These are phyloP conservation scores for Cladosporium sp. DNA, from an alignment of 2,329 filamentous ascomycete genomes.

Conservation along the genomic window DNA sequence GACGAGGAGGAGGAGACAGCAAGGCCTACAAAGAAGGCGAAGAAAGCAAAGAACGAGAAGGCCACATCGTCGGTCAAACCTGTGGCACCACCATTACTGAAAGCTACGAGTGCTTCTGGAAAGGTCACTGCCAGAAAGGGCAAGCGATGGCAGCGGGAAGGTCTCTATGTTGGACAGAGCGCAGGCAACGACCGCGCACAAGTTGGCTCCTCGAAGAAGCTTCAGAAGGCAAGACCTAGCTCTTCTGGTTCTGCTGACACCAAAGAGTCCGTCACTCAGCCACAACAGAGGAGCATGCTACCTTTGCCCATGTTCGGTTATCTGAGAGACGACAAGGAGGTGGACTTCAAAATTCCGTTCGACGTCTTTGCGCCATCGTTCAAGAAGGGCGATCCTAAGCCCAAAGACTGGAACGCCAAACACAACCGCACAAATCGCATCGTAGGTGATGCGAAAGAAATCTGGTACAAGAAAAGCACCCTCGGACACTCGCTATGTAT, in stretches of 20 bases:
- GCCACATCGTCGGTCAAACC: slow-evolving; percentile 20
- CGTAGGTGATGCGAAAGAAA: slow-evolving; percentile 38
- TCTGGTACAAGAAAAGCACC: slow-evolving; percentile 28
- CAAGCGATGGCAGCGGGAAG: slow-evolving; percentile 78
- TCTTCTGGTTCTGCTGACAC: slow-evolving; percentile 18
- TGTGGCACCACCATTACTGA: slow-evolving; percentile 21
- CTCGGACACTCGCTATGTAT: slow-evolving; percentile 54
- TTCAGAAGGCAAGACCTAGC: slow-evolving; percentile 37
- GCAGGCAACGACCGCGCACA: slow-evolving; percentile 38
- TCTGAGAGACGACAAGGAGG: slow-evolving; percentile 56
- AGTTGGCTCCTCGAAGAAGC: slow-evolving; percentile 44
- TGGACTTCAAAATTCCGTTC: slow-evolving; percentile 82
- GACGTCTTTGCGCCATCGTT: slow-evolving; percentile 86
- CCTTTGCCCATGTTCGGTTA: slow-evolving; percentile 34
- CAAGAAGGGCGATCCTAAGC: slow-evolving; percentile 71
- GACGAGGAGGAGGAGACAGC: slow-evolving; percentile 14
- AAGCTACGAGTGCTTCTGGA: slow-evolving; percentile 19
- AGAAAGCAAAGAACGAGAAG: slow-evolving; percentile 25
- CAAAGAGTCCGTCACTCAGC: slow-evolving; percentile 51
- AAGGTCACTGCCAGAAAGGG: slow-evolving; percentile 38
- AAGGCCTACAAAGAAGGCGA: slow-evolving; percentile 22
- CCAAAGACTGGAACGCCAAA: slow-evolving; percentile 79
- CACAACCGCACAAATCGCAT: slow-evolving; percentile 84
- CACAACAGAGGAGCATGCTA: slow-evolving; percentile 49
- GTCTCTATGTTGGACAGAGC: slow-evolving; percentile 81